These are phyloP conservation scores for Alternaria brassicae DNA, from an alignment of 2,329 filamentous ascomycete genomes.

Conservation along the genomic window DNA sequence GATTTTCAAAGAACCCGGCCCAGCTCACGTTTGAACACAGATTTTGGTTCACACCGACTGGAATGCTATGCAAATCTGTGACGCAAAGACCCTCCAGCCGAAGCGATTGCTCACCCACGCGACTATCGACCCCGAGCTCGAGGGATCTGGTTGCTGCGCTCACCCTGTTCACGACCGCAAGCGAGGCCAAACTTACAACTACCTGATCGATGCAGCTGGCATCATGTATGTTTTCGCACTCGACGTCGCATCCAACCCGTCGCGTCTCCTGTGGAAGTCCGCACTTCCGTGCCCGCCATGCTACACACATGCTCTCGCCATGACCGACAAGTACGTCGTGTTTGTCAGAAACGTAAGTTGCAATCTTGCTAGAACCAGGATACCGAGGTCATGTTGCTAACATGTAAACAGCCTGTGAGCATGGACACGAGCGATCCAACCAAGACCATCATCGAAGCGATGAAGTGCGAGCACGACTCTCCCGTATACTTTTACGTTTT, in stretches of 20 bases:
- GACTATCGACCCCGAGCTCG: neutral
- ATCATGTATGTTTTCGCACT: neutral
- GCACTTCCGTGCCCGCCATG: neutral
- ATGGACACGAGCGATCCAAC: neutral
- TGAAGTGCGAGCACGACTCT: conserved; percentile 1
- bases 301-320: conserved; percentile 2
- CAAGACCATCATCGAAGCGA: neutral
- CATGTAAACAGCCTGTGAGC: neutral
- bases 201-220: neutral
- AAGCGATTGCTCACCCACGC: neutral
- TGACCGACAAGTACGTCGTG: conserved; percentile 2
- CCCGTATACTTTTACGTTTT: neutral
- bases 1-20: neutral
- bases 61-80: neutral
- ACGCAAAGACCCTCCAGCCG: neutral
- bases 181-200: neutral
- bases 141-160: neutral
- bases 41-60: conserved; percentile 2
- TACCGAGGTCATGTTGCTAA: neutral
- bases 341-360: neutral
- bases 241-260: neutral
- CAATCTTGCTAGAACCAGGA: neutral
- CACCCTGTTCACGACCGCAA: neutral
- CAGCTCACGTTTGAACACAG: neutral
- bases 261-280: neutral